Evolutionary conservation across 2,329 filamentous ascomycete species (phyloP).

Genomic region (Exophiala mesophila): DNA sequence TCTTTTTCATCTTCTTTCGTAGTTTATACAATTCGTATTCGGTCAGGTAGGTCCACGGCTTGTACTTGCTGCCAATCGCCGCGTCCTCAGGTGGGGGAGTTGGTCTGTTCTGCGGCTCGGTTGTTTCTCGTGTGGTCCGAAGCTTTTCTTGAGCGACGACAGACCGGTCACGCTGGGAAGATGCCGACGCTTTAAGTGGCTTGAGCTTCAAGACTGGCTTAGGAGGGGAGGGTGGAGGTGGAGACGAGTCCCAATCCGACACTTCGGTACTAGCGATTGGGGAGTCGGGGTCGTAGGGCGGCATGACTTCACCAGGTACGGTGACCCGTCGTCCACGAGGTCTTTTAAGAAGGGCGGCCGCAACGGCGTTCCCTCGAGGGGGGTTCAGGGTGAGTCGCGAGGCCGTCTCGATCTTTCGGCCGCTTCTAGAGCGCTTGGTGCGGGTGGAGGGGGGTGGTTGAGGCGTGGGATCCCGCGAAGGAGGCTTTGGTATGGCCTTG

Average conservation of each 20-base stretch:
- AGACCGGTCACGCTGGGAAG: slow-evolving; percentile 17
- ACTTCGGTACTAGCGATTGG: slow-evolving; percentile 45
- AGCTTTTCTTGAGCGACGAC: slow-evolving; percentile 13
- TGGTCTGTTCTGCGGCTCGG: slow-evolving; percentile 23
- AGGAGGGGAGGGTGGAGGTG: slow-evolving; percentile 30
- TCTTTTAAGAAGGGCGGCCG: slow-evolving; percentile 29
- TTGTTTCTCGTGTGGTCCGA: slow-evolving; percentile 16
- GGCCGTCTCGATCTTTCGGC: slow-evolving; percentile 35
- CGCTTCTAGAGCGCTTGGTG: slow-evolving; percentile 37
- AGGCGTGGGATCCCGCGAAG: slow-evolving; percentile 57
- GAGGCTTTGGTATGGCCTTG: slow-evolving; percentile 56
- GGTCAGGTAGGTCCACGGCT: slow-evolving; percentile 60
- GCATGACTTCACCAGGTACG: slow-evolving; percentile 34
- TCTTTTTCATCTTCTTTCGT: slow-evolving; percentile 67
- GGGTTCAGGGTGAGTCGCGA: slow-evolving; percentile 38
- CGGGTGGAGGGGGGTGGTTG: slow-evolving; percentile 32
- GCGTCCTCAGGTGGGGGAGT: slow-evolving; percentile 56
- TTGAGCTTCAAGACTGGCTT: slow-evolving; percentile 32
- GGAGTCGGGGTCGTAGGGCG: slow-evolving; percentile 39
- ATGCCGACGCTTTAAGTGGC: slow-evolving; percentile 39
- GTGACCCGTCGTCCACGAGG: slow-evolving; percentile 35
- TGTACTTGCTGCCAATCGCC: slow-evolving; percentile 54
- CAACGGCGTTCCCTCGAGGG: slow-evolving; percentile 21
- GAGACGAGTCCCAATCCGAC: slow-evolving; percentile 37
- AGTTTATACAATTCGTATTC: slow-evolving; percentile 64